Evolutionary conservation across 352 stramenopile genomes (phyloP), one percentile per base, ranked within the genome.

Genomic region (Achlya hypogyna): DNA sequence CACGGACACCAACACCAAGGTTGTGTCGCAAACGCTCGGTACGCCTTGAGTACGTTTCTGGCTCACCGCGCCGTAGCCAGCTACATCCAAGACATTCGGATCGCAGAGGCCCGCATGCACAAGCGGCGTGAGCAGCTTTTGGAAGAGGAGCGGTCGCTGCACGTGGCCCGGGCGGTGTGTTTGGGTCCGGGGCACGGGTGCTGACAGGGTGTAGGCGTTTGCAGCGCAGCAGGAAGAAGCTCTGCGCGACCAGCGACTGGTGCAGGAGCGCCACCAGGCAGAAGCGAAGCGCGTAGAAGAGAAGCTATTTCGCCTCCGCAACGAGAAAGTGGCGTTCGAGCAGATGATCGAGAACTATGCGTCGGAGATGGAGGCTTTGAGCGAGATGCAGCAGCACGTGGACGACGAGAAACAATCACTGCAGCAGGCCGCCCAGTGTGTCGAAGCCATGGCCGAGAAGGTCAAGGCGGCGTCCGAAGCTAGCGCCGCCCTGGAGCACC

Each of bases 181-280:
- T 25, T 12, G 18, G 14, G n/a, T n/a, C n/a, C n/a, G n/a, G n/a
- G n/a, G n/a, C n/a, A n/a, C n/a, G 20, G 12, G 23, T 62, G 1
- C 9, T 49, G 6, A 9, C 31, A 25, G 28, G 12, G 14, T 43
- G 20, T 54, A 66, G 59, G 47, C 59, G 0, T 86, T 88, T 63
- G 76, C 75, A 23, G 75, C 74, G 0, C 81, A 79, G 22, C 77
- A 75, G 4, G 80, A 88, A 63, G 77, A 87, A 32, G 71, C 67
- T 28, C 45, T 77, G 5, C 31, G 71, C 28, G 67, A 86, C 25
- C 75, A 86, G 32, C 70, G 77, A 9, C 49, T 66, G 0, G 73
- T 75, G 35, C 56, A 74, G 4, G 58, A 74, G 2, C 40, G 71
- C 23, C 59, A 80, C 59, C 76, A 78, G 43, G 34, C 35, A 2